A percentile compares a stretch with the other conserved stretches of the same genome.
Evolutionary conservation across 179 eudicot genomes (phyloP).

Genomic region (Heliamphora pulchella): DNA sequence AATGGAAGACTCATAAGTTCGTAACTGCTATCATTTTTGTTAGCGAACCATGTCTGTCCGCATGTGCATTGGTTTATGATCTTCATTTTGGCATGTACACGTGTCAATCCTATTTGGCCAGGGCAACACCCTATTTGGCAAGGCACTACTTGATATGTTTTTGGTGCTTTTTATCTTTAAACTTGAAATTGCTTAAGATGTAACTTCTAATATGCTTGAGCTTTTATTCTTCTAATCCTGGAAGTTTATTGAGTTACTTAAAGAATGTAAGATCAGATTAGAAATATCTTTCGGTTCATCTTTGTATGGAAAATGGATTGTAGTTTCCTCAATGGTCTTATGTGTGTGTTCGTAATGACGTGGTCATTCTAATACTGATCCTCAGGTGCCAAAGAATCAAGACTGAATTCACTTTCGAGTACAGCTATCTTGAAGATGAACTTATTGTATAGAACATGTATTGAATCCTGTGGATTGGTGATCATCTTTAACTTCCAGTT

Average conservation of each 20-base stretch:
- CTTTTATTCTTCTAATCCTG: not conserved
- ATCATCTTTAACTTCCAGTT: not conserved
- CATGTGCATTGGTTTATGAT: not conserved
- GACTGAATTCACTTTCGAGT: constrained; percentile 83
- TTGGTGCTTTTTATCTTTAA: not conserved
- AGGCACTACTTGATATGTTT: too few relatives aligned
- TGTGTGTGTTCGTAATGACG: constrained; percentile 4
- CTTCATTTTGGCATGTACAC: too few relatives aligned
- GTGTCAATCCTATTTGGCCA: too few relatives aligned
- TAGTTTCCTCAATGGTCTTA: not conserved
- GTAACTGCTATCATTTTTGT: not conserved
- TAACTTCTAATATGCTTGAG: not conserved
- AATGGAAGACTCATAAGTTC: too few relatives aligned
- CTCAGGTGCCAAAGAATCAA: constrained; percentile 94
- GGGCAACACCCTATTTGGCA: too few relatives aligned
- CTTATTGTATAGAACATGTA: constrained; percentile 45
- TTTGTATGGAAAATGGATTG: not conserved
- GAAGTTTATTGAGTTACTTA: not conserved
- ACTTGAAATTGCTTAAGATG: not conserved
- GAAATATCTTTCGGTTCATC: not conserved
- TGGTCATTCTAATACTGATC: constrained; percentile 13
- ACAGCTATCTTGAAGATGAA: constrained; percentile 88
- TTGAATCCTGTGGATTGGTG: constrained; percentile 2
- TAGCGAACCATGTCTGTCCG: not conserved
- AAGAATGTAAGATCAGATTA: too few relatives aligned